Percentiles rank a stretch among this genome's conserved stretches.
Evolutionary conservation across 257 asterid species (phyloP).

Genomic region (Eustoma russellianum): DNA sequence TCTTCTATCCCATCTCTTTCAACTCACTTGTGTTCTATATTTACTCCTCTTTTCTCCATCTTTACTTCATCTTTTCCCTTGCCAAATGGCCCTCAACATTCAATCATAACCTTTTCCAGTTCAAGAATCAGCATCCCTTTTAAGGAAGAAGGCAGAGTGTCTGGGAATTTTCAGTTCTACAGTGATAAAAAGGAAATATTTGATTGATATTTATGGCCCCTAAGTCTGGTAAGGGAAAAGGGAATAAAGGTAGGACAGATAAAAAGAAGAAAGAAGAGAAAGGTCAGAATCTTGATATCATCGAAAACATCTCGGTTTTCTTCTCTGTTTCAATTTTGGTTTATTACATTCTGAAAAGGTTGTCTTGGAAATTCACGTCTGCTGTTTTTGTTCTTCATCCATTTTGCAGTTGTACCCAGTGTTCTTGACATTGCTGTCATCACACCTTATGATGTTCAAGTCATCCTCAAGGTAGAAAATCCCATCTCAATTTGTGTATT

Average conservation of each 20-base stretch:
- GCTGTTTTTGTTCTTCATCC: background rate
- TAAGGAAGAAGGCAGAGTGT: no score
- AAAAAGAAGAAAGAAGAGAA: slow-evolving; percentile 97
- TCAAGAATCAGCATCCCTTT: background rate
- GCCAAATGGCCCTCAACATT: slow-evolving; percentile 24
- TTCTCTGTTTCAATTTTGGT: background rate
- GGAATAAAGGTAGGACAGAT: slow-evolving; percentile 60
- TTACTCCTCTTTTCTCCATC: background rate
- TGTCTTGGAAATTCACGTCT: no score
- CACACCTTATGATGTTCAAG: slow-evolving; percentile 81
- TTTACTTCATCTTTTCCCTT: background rate
- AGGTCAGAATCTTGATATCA: slow-evolving; percentile 25
- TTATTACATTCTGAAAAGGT: no score
- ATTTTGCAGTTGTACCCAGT: slow-evolving; percentile 64
- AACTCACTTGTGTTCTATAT: no score
- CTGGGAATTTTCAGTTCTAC: no score
- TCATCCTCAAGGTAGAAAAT: slow-evolving; percentile 60
- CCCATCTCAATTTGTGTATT: no score
- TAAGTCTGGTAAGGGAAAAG: slow-evolving; percentile 79
- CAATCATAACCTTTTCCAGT: background rate
- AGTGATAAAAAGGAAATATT: no score
- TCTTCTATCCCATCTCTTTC: slow-evolving; percentile 11
- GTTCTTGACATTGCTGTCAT: slow-evolving; percentile 60
- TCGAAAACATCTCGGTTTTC: no score
- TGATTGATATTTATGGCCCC: slow-evolving; percentile 55